Percentiles rank a stretch among this genome's conserved stretches.
Evolutionary conservation across 176 grass and related monocot genomes (phyloP).

Genomic region (Musa beccarii): DNA sequence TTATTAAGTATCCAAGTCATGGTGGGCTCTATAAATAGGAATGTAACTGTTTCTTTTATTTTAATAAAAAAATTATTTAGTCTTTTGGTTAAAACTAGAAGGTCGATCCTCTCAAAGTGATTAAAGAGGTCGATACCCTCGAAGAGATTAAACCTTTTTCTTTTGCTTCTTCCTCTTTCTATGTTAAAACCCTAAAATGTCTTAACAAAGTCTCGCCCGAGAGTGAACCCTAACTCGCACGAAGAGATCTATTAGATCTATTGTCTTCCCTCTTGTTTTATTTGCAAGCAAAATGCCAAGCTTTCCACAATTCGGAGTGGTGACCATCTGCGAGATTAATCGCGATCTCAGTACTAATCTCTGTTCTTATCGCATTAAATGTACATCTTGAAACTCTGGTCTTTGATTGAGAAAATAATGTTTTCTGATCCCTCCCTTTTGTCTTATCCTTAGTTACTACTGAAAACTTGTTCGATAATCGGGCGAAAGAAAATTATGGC

Average conservation of each 20-base stretch:
- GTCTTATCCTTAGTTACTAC: slow-evolving; percentile 35
- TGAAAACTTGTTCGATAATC: slow-evolving; percentile 53
- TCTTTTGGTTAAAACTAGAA: too few species aligned
- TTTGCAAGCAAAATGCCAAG: slow-evolving; percentile 39
- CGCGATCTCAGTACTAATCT: slow-evolving; percentile 55
- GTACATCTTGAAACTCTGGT: not conserved
- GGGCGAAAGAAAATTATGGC: slow-evolving; percentile 63
- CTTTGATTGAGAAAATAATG: not conserved
- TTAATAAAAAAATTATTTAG: too few species aligned
- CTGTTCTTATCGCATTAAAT: not conserved
- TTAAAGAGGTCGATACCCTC: too few species aligned
- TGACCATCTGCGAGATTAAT: slow-evolving; percentile 96
- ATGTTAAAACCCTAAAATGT: too few species aligned
- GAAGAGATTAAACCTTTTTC: too few species aligned
- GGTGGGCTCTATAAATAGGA: too few species aligned
- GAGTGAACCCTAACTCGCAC: too few species aligned
- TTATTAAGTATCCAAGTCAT: too few species aligned
- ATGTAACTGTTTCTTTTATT: too few species aligned
- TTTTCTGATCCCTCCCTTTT: not conserved
- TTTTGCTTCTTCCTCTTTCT: too few species aligned
- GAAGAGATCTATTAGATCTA: not conserved
- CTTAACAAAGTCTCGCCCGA: too few species aligned
- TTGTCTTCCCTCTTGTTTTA: not conserved
- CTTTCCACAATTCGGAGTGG: slow-evolving; percentile 57
- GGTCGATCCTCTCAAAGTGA: too few species aligned